These are phyloP conservation scores for Termitomyces sp. DNA, from an alignment of 768 basidiomycete genomes.

Conservation along the genomic window DNA sequence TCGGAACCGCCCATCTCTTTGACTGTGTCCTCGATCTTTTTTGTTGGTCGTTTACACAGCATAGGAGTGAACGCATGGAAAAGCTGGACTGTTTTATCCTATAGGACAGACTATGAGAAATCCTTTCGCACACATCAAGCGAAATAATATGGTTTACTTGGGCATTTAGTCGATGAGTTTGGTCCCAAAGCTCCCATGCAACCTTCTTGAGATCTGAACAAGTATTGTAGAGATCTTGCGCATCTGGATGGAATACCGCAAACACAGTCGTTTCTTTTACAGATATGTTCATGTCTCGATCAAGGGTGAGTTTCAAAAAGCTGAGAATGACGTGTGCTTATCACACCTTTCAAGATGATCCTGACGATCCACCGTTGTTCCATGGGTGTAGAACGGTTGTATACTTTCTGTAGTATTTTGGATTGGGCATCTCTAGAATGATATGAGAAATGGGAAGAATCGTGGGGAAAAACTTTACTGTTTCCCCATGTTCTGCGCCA, in stretches of 20 bases:
- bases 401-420: slow-evolving; percentile 69
- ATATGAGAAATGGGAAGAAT: slow-evolving; percentile 7
- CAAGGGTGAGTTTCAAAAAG: neutral
- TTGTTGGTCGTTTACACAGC: slow-evolving; percentile 86
- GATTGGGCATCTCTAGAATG: slow-evolving; percentile 64
- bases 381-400: slow-evolving; percentile 73
- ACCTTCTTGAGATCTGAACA: slow-evolving; percentile 96
- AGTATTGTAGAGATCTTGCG: slow-evolving; percentile 90
- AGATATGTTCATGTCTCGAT: slow-evolving; percentile 80
- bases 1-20: slow-evolving; percentile 73
- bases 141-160: slow-evolving; percentile 31
- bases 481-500: slow-evolving; percentile 68
- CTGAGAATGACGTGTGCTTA: neutral
- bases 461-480: slow-evolving; percentile 41
- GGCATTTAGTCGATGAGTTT: slow-evolving; percentile 54
- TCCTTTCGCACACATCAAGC: neutral
- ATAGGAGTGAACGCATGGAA: slow-evolving; percentile 91
- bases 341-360: slow-evolving; percentile 86
- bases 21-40: slow-evolving; percentile 76
- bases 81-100: slow-evolving; percentile 83
- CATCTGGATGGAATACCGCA: slow-evolving; percentile 88
- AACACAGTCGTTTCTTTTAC: slow-evolving; percentile 95
- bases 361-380: slow-evolving; percentile 97
- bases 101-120: neutral
- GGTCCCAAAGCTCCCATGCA: slow-evolving; percentile 83